These are phyloP conservation scores for Metschnikowia lachancei DNA, from an alignment of 805 yeast species.

Conservation along the genomic window DNA sequence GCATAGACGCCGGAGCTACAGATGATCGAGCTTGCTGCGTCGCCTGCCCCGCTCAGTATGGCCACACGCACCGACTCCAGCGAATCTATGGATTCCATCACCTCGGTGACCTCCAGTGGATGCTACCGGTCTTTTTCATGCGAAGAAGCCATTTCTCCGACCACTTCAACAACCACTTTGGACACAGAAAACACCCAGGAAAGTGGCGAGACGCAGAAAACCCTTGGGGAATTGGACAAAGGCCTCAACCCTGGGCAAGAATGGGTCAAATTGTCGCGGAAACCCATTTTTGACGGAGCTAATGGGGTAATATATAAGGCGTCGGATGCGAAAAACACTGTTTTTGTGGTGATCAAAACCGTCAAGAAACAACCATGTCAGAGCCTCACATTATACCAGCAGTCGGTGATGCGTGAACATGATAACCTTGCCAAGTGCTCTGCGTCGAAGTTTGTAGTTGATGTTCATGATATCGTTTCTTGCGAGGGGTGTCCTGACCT, in stretches of 20 bases:
- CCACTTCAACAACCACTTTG: background rate
- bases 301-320: conserved; percentile 40
- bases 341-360: conserved; percentile 30
- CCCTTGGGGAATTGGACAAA: background rate
- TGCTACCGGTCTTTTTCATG: conserved; percentile 3
- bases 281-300: conserved; percentile 42
- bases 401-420: conserved; percentile 31
- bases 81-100: conserved; percentile 2
- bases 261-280: conserved; percentile 26
- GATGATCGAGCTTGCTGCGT: conserved; percentile 7
- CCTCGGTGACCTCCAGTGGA: background rate
- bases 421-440: conserved; percentile 26
- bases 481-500: conserved; percentile 22
- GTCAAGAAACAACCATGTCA: conserved; percentile 24
- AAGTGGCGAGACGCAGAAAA: too few species aligned
- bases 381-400: conserved; percentile 17
- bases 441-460: conserved; percentile 29
- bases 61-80: conserved; percentile 5
- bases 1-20: background rate
- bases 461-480: conserved; percentile 26
- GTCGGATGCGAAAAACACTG: conserved; percentile 20
- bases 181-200: too few species aligned
- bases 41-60: conserved; percentile 1
- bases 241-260: conserved; percentile 1
- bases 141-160: background rate